Evolutionary conservation across 1,284 basidiomycete genomes (phyloP), one percentile per base, ranked within the genome.

Genomic region (Moesziomyces sp.): DNA sequence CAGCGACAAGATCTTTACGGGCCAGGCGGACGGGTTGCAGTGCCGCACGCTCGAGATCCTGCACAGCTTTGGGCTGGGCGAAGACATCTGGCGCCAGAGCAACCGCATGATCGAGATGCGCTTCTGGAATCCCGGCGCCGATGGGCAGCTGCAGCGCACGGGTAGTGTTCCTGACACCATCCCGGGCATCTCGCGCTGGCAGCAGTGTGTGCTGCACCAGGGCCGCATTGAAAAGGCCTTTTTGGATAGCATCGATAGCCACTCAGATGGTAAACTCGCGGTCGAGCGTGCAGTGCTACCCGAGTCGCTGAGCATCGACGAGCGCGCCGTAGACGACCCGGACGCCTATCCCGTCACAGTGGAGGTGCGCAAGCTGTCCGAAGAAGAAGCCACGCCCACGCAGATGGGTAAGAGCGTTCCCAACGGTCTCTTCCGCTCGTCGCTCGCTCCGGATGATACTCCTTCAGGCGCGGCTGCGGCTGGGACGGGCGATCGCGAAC

Each of bases 11-110:
- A 61, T 65, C 47, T 64, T 57, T 56, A 64, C 54, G 9, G 70
- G 70, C 21, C 70, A 69, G 34, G 70, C 70, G 18, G 70, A 73
- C 46, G 70, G 70, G n/a, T 30, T 73, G 21, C 70, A 73, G 43
- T 61, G 56, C 43, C 48, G 65, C 1, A 45, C 70, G 16, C 49
- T 73, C 52, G 70, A 73, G 24, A 52, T 73, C 24, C 52, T 73
- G 1, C 70, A 69, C 43, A 59, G 55, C 56, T 68, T 60, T 38
- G 69, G 69, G 0, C 40, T 73, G 28, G 69, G 16, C 14, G 60
- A 67, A 18, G 56, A 58, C 28, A 58, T 68, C 19, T 68, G 58
- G 63, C 44, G 56, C 1, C 56, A 73, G 24, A 58, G 64, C 58
- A 73, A 73, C 53, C 54, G 65, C 23, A 73, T 73, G 69, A 59